Base-by-base conservation (phyloP, 2,329 filamentous ascomycete species). In the Zalaria obscura region DNA sequence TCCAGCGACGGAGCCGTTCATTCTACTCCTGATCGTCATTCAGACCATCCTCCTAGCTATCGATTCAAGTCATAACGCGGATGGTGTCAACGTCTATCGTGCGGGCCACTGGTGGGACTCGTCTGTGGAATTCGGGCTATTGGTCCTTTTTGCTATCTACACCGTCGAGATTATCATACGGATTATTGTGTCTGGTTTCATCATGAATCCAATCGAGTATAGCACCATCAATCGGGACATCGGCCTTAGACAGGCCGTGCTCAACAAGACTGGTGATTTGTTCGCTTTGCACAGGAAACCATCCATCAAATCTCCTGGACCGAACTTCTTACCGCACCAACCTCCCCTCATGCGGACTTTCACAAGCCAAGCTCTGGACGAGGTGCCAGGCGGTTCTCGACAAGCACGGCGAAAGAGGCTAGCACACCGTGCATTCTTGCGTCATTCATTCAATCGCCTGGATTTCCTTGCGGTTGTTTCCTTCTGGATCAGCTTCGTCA, bases 391-490 rank as follows among this genome's bases (percentile, higher is more conserved):
- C 63, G 62, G 91, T 70, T 54, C 70, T 70, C 48, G 83, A 72
- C 67, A 93, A 47, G 83, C 88, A 50, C 85, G 91, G 58, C 79
- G 89, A 46, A 73, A 81, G 50, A 81, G 93, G 48, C 72, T 98
- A 41, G 89, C 93, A 10, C 80, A 91, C 40, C 77, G 91, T 47
- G 93, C 91, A 1, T 96, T 95, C 59, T 66, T 98, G 42, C 78
- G 91, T 10, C 91, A 98, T 60, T 88, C 86, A 1, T 98, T 98
- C 65, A 96, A 96, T 57, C 77, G 91, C 40, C 72, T 96, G 7
- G 91, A 98, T 58, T 95, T 96, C 59, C 69, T 98, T 40, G 93
- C 91, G 2, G 83, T 98, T 5, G 70, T 91, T n/a, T 82, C 89
- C 0, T 98, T 87, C 61, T 98, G 91, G 91, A 80, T 94, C 43